Evolutionary conservation across 2,329 filamentous ascomycete genomes (phyloP), one percentile per base, ranked within the genome.

Genomic region (Beauveria bassiana): DNA sequence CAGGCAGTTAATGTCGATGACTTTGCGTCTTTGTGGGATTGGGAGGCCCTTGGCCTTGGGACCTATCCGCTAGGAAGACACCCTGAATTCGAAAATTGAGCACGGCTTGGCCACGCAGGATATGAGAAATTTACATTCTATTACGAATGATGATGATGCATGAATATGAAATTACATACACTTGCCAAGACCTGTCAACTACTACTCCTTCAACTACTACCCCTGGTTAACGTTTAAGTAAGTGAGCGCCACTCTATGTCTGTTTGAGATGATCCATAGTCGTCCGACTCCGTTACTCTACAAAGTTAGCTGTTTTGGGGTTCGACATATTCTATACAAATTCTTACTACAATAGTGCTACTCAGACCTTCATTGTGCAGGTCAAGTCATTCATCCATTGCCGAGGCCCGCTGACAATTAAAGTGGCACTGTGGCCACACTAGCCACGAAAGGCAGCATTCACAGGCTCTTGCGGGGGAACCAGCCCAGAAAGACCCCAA

Each of bases 1-100:
- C 42, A 50, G 20, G 14, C 57, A 10, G 40, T 22, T 10, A 16
- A 60, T 7, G 38, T 60, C 18, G 57, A 53, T 31, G 49, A 60
- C 8, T 60, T 60, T 34, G 49, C 57, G 22, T 49, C 57, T 12
- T 45, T 60, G 22, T 60, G 57, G 57, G 57, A 60, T n/a, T 60
- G 57, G 57, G 57, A 60, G n/a, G 57, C 57, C 5, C 40, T 60
- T 6, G 57, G 57, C 4, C 20, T 60, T 5, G 57, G 57, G n/a
- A 53, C 57, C 2, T 60, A 52, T 46, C 38, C 24, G 24, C n/a
- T 40, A 4, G 49, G 26, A 24, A 60, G 49, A 16, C 28, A 49
- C 5, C 3, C n/a, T 6, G 46, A 43, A 16, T 59, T 51, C 31
- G 47, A 22, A 31, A 10, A 28, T 7, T 59, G 12, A 24, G 9